Base-by-base conservation (phyloP, 176 grass and related monocot species). In the Eremochloa ophiuroides region DNA sequence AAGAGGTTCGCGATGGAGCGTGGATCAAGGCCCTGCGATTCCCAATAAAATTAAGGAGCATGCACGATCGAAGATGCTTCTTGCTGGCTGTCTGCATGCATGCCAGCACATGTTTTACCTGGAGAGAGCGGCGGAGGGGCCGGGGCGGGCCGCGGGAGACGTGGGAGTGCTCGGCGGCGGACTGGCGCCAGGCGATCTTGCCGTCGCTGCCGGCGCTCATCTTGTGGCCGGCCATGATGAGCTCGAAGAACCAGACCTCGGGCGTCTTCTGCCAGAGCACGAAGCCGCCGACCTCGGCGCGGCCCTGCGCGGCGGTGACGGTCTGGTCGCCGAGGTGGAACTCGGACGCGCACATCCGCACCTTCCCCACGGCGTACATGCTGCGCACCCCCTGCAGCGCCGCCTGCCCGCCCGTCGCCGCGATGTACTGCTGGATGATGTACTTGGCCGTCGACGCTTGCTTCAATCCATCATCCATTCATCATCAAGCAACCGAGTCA, bases 401-500 rank as follows among this genome's bases (percentile, higher is more conserved):
- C 37, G 76, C 43, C 82, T 95, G 96, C 71, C 96, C 96, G n/a
- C 96, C 96, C 56, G 91, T 99, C 42, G 93, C 96, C 13, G 96
- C 96, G 34, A 99, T 91, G 88, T 99, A 99, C 85, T 99, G 93
- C 34, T 93, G 90, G 66, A 99, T 95, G 62, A 99, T 99, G 87
- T 99, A 99, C 88, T 93, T 99, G 29, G 93, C 93, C 76, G 96
- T 93, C 27, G 96, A 99, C 46, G 90, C 96, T 99, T 95, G 96
- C 96, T 99, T 88, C 72, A 40, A 30, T 46, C 23, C 0, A 38
- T 86, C 82, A 40, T 40, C 35, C 44, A 47, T 47, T 58, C 44
- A 59, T 71, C 17, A 42, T 56, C 61, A 13, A 60, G 66, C 65
- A 31, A 56, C 29, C 8, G 22, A 5, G 20, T 70, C 67, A 70